Percentiles rank a stretch among this genome's conserved stretches.
These are phyloP conservation scores for Nectriaceae sp. DNA, from an alignment of 2,329 filamentous ascomycete species.

Conservation along the genomic window DNA sequence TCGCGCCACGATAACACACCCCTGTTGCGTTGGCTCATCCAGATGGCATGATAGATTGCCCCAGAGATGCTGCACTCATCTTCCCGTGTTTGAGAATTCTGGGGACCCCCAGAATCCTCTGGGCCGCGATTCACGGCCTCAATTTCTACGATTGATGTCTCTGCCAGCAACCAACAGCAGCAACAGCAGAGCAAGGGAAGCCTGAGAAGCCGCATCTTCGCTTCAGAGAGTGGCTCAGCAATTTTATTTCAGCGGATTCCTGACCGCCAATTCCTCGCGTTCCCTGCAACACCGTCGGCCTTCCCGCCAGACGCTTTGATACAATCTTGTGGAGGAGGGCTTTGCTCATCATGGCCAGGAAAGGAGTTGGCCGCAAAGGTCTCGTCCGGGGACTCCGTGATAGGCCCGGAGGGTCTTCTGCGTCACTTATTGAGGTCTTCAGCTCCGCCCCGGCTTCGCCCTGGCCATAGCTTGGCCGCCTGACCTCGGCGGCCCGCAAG, in stretches of 20 bases:
- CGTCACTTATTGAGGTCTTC: slow-evolving; percentile 6
- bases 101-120: background rate
- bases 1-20: background rate
- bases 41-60: background rate
- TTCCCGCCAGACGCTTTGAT: background rate
- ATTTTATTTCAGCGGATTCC: background rate
- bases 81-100: background rate
- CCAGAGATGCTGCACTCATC: background rate
- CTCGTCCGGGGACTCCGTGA: background rate
- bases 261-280: background rate
- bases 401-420: background rate
- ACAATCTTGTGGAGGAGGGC: background rate
- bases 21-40: background rate
- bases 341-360: background rate
- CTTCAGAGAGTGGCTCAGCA: background rate
- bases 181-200: background rate
- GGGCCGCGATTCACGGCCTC: no score
- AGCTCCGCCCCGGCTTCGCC: slow-evolving; percentile 7
- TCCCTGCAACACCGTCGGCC: background rate
- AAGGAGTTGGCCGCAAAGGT: background rate
- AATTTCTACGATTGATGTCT: no score
- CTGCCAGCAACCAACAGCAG: no score
- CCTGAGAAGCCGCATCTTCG: background rate
- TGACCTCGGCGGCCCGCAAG: background rate
- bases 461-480: slow-evolving; percentile 4